These are phyloP conservation scores for Xylaria sp. DNA, from an alignment of 2,329 filamentous ascomycete species.

Conservation along the genomic window DNA sequence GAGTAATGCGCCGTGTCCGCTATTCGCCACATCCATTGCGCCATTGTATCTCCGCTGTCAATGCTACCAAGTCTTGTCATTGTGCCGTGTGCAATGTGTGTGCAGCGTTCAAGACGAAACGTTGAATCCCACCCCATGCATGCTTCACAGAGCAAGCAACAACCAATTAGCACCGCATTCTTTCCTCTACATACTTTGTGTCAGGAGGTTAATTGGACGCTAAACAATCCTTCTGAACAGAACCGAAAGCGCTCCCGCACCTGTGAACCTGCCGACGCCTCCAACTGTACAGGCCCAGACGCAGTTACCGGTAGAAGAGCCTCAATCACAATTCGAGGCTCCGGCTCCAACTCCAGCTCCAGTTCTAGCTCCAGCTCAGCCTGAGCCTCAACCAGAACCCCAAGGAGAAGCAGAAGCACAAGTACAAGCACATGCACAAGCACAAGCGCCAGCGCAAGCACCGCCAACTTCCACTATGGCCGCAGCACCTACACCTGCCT, in stretches of 20 bases:
- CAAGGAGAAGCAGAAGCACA: not conserved
- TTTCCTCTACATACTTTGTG: constrained; percentile 10
- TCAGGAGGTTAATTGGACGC: constrained; percentile 12
- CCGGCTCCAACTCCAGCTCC: not conserved
- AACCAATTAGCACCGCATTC: not conserved
- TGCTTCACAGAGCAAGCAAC: constrained; percentile 1
- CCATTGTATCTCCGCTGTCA: constrained; percentile 8
- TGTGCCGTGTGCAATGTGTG: constrained; percentile 5
- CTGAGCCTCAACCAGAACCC: not conserved
- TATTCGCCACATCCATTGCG: constrained; percentile 4
- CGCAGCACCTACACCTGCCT: constrained; percentile 11
- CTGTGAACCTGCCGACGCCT: constrained; percentile 26
- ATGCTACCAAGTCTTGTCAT: constrained; percentile 14
- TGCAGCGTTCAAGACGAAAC: constrained; percentile 6
- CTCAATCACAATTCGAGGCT: not conserved
- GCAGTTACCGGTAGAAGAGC: not conserved
- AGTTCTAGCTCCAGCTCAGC: not conserved
- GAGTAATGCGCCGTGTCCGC: constrained; percentile 18
- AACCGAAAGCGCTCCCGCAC: constrained; percentile 37
- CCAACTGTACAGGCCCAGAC: constrained; percentile 19
- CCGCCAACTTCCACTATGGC: constrained; percentile 3
- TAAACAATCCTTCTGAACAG: constrained; percentile 35
- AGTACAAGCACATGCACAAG: constrained; percentile 8
- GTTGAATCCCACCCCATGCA: not conserved
- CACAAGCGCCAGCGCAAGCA: not conserved